Evolutionary conservation across 768 basidiomycete genomes (phyloP), one percentile per base, ranked within the genome.

Genomic region (Boletus rex-veris): DNA sequence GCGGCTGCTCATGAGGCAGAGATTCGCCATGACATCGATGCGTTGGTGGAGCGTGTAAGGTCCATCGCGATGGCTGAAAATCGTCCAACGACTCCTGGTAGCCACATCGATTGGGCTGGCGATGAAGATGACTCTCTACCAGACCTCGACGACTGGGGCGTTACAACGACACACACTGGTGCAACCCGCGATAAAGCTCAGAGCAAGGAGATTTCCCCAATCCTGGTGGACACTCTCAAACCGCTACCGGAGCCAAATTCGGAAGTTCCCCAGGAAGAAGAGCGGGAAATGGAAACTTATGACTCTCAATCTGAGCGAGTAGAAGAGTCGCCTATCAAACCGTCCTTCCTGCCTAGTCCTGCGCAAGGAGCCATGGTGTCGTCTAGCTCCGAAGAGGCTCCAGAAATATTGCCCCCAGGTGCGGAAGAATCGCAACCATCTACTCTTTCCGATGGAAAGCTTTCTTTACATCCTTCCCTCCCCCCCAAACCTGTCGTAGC

Each of bases 21-120:
- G 55, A 75, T 84, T 65, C 79, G 79, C 43, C 77, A 80, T 46
- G 80, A 87, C 57, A 83, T 91, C 47, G 84, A 90, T 65, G 82
- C 83, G n/a, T 75, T 90, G 11, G 88, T 90, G 14, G 87, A 91
- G 64, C 86, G 82, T 48, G 84, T 88, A 11, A 75, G 88, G 45
- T 83, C 87, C 9, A 81, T 83, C 7, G 86, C 87, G 9, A 88
- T 90, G 82, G 83, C 77, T 31, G 76, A 81, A 48, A 76, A 82
- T 62, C 74, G 86, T 41, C 84, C 88, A 12, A 73, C 80, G 15
- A 86, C 87, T 2, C 87, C 87, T 14, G 86, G 84, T 33, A 88
- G 83, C 53, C 89, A 92, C 58, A 86, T 92, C 53, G 90, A 92
- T 69, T 93, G 91, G 91, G 91, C 91, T 39, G 86, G 86, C 35